These are phyloP conservation scores for Wickerhamiella vanderwaltii DNA, from an alignment of 805 yeast species.

Conservation along the genomic window DNA sequence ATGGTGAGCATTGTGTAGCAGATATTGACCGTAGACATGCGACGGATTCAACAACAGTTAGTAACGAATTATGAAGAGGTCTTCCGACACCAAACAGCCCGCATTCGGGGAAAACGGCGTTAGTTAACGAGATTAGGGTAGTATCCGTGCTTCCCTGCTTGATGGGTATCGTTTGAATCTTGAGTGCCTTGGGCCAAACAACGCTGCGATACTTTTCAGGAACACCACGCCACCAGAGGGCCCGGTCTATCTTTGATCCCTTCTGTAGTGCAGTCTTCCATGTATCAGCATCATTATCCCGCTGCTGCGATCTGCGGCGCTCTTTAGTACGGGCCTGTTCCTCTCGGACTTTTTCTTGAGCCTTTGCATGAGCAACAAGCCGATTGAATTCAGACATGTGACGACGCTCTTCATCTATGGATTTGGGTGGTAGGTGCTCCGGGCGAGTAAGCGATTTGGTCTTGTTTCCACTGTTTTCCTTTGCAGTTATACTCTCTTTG, in stretches of 20 bases:
- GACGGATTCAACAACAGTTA: conserved; percentile 26
- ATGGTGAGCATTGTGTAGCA: conserved; percentile 28
- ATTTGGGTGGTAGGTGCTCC: conserved; percentile 53
- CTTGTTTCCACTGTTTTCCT: not conserved
- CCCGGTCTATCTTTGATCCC: conserved; percentile 26
- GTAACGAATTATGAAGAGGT: conserved; percentile 28
- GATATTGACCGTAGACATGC: conserved; percentile 27
- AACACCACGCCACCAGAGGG: conserved; percentile 51
- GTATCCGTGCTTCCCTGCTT: not conserved
- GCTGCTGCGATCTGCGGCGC: conserved; percentile 18
- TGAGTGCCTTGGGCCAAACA: conserved; percentile 35
- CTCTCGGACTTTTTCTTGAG: conserved; percentile 30
- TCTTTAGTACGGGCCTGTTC: conserved; percentile 19
- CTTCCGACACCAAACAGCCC: conserved; percentile 29
- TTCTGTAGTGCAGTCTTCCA: conserved; percentile 34
- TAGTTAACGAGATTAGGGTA: conserved; percentile 20
- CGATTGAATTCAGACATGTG: conserved; percentile 45
- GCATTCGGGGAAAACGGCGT: conserved; percentile 29
- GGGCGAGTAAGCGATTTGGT: conserved; percentile 45
- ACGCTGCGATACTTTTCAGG: conserved; percentile 35
- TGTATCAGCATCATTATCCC: conserved; percentile 20
- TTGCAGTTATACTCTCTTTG: not conserved
- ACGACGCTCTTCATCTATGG: conserved; percentile 37
- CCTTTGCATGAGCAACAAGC: conserved; percentile 28
- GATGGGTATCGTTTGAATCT: not conserved